Base-by-base conservation (phyloP, 2,329 filamentous ascomycete species). In the Fusarium xylarioides region DNA sequence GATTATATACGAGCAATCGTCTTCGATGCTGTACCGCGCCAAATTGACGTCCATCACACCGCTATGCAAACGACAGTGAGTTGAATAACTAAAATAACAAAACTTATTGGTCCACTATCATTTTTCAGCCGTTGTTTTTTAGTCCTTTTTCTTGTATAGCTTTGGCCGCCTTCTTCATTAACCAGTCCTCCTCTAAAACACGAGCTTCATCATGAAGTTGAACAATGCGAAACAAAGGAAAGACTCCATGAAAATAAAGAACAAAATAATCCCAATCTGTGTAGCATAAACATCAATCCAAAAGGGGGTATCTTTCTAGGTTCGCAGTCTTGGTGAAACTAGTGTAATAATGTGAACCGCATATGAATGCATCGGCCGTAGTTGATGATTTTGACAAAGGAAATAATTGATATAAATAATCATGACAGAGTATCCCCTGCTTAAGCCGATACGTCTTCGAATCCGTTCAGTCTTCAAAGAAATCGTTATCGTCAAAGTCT, bases 401-500 rank as follows among this genome's bases (percentile, higher is more conserved):
- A 78, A 80, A 79, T 60, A 56, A 47, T 56, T 44, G 53, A 63
- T 54, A 60, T 55, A 44, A 32, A 58, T 55, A 61, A 46, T 63
- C 61, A 58, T 68, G 66, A 68, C 65, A 59, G 16, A 40, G 23
- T 46, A 37, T 62, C 47, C 53, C 62, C 38, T 38, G 57, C 57
- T 64, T 55, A 42, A 64, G 44, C 61, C 37, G 44, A 37, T 14
- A 35, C 47, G 47, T 21, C 40, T 46, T 49, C 18, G 42, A 21
- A 32, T 61, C 55, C 56, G 46, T 66, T 78, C 69, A 82, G 68
- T 85, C 83, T 75, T 88, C 86, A 74, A 89, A 89, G 81, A 90
- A 90, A 61, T 86, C 87, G 38, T 88, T 85, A 78, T 90, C 88
- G 75, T 90, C 88, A 81, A 89, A 89, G 60, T 89, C 86, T 64